Conservation (phyloP, 1,284 basidiomycete species). For the Trichosporon ovoides region DNA sequence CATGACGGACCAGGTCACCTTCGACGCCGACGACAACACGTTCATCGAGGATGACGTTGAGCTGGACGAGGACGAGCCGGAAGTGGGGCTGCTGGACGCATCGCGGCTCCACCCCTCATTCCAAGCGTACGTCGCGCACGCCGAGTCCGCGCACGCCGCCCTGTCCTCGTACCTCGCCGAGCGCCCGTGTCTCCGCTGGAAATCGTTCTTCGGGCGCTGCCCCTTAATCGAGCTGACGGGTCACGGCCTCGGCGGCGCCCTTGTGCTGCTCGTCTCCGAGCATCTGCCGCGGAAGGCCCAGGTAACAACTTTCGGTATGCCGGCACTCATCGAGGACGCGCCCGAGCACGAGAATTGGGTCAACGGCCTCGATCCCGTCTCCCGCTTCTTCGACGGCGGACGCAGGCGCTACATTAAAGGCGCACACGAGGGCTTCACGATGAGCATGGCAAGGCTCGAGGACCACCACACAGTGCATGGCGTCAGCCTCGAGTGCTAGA, state of each 20-base stretch:
- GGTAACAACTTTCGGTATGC: background rate
- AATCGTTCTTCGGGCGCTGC: background rate
- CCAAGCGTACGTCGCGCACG: background rate
- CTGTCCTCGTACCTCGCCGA: background rate
- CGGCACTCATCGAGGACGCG: background rate
- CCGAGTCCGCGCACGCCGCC: background rate
- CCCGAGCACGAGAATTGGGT: background rate
- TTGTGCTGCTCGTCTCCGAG: constrained; percentile 26
- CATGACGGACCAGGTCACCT: background rate
- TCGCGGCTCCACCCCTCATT: background rate
- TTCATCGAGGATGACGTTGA: background rate
- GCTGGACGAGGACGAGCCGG: too few relatives aligned
- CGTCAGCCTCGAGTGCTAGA: constrained; percentile 1
- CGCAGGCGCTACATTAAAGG: background rate
- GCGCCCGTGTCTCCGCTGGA: background rate
- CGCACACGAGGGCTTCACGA: background rate
- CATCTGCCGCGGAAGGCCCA: background rate
- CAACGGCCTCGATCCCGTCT: constrained; percentile 1
- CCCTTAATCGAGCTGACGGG: constrained; percentile 26
- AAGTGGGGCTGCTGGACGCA: background rate
- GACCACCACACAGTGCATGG: background rate
- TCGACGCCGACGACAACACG: background rate
- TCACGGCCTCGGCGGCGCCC: constrained; percentile 31
- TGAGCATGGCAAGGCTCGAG: background rate
- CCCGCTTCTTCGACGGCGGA: background rate